These are phyloP conservation scores for Penicillium sumatraense DNA, from an alignment of 2,329 filamentous ascomycete species.

Conservation along the genomic window DNA sequence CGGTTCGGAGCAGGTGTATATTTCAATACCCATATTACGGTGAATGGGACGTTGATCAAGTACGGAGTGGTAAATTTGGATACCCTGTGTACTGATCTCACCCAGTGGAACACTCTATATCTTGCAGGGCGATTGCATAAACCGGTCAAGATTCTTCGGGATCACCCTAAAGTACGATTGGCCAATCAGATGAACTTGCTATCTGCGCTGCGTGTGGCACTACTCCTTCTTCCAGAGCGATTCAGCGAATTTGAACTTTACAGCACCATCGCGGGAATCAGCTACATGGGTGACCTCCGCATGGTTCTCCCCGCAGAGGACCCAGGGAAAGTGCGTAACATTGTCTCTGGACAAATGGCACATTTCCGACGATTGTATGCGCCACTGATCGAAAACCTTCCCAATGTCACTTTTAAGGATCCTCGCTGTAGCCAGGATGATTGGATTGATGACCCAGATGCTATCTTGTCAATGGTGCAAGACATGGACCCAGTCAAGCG, in stretches of 20 bases:
- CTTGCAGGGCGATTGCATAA: slow-evolving; percentile 96
- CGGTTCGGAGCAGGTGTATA: slow-evolving; percentile 91
- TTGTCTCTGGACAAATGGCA: slow-evolving; percentile 86
- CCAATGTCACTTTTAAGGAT: slow-evolving; percentile 81
- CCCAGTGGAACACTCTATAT: slow-evolving; percentile 92
- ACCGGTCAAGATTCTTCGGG: slow-evolving; percentile 94
- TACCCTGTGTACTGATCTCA: slow-evolving; percentile 83
- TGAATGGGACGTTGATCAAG: slow-evolving; percentile 96
- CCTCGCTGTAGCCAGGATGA: slow-evolving; percentile 59
- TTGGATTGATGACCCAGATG: slow-evolving; percentile 67
- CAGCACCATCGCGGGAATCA: slow-evolving; percentile 86
- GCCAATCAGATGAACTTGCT: slow-evolving; percentile 96
- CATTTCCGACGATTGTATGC: slow-evolving; percentile 93
- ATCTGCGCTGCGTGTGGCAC: slow-evolving; percentile 84
- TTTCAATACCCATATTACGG: slow-evolving; percentile 93
- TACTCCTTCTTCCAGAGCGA: slow-evolving; percentile 78
- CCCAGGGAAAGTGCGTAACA: slow-evolving; percentile 89
- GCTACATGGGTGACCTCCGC: slow-evolving; percentile 93
- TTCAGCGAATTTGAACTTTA: slow-evolving; percentile 92
- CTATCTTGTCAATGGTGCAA: slow-evolving; percentile 74
- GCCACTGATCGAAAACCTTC: slow-evolving; percentile 84
- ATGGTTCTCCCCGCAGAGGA: slow-evolving; percentile 92
- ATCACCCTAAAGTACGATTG: slow-evolving; percentile 88
- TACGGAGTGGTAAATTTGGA: slow-evolving; percentile 96
- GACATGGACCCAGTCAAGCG: slow-evolving; percentile 91